phyloP scores from a whole-genome alignment of 768 basidiomycete species.

The Trametes villosa region DNA sequence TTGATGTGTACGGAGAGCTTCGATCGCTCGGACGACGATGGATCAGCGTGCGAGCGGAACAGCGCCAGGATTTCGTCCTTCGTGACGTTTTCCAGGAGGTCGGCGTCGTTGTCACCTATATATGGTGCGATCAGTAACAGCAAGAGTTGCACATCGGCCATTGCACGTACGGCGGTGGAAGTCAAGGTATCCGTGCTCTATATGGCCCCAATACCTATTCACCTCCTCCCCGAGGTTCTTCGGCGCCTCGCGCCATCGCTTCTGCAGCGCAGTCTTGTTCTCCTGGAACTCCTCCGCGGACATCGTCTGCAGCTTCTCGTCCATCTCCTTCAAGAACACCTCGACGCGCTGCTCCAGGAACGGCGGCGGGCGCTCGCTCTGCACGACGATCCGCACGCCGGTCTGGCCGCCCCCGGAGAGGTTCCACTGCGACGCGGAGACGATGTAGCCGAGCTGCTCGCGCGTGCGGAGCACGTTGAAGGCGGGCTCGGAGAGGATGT shows the following conservation, averaged over 20 bases:
- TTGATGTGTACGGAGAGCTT: conserved; percentile 86
- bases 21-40: conserved; percentile 65
- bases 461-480: conserved; percentile 92
- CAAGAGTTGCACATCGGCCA: background rate
- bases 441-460: conserved; percentile 95
- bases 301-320: conserved; percentile 69
- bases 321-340: conserved; percentile 81
- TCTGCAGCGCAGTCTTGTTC: conserved; percentile 77
- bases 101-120: conserved; percentile 75
- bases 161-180: conserved; percentile 76
- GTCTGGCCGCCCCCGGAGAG: conserved; percentile 59
- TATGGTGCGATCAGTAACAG: background rate
- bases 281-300: conserved; percentile 70
- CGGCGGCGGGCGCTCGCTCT: conserved; percentile 80
- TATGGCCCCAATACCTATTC: conserved; percentile 65
- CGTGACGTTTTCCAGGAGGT: conserved; percentile 61
- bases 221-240: conserved; percentile 90
- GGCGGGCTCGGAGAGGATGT: conserved; percentile 88
- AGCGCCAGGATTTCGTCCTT: conserved; percentile 77
- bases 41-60: conserved; percentile 72
- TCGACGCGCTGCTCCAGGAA: conserved; percentile 91
- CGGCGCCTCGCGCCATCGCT: conserved; percentile 80
- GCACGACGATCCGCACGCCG: conserved; percentile 81
- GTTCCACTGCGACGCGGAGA: conserved; percentile 59
- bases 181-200: conserved; percentile 83